Evolutionary conservation across 2,329 filamentous ascomycete species (phyloP), one percentile per base, ranked within the genome.

Genomic region (Leptodontidium sp.): DNA sequence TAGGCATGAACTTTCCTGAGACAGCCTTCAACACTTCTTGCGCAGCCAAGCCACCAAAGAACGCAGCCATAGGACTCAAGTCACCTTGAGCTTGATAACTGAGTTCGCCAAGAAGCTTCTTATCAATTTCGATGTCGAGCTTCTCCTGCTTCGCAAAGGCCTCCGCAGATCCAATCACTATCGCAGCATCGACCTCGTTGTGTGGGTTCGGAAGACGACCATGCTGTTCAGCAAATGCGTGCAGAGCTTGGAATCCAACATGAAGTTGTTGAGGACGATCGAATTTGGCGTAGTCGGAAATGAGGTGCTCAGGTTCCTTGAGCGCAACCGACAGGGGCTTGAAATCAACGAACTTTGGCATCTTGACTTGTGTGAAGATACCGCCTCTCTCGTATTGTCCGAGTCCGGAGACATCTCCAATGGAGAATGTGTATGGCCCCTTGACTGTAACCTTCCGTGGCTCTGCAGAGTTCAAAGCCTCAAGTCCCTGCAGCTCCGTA

Each of bases 201-300:
- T 97, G 91, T 9, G 96, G 92, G 58, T 89, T 88, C 59, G 96
- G 96, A 55, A 96, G 86, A 59, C 91, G 87, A 50, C 90, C 90
- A 76, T 97, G 90, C 45, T 85, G 83, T 75, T 94, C 90, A 14
- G 88, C 89, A 80, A 97, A 99, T 45, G 90, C 89, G 79, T 98
- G 94, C 8, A 99, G 86, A 11, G 96, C 94, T 82, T 98, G 94
- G 77, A 98, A 91, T 70, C 94, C 96, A 70, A 97, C 84, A 79
- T 99, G 96, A 29, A 99, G 87, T 80, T 98, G 94, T 73, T 91
- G 89, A 0, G 96, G 96, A 57, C 96, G 91, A 80, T 98, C 96
- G 74, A 98, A 98, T 81, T 99, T 99, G 81, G 96, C 96, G 78
- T 94, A 99, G 80, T 99, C 96, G 26, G 96, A 97, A 70, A 97